Conservation (phyloP, 805 yeast genomes). For the Alloascoidea africana region DNA sequence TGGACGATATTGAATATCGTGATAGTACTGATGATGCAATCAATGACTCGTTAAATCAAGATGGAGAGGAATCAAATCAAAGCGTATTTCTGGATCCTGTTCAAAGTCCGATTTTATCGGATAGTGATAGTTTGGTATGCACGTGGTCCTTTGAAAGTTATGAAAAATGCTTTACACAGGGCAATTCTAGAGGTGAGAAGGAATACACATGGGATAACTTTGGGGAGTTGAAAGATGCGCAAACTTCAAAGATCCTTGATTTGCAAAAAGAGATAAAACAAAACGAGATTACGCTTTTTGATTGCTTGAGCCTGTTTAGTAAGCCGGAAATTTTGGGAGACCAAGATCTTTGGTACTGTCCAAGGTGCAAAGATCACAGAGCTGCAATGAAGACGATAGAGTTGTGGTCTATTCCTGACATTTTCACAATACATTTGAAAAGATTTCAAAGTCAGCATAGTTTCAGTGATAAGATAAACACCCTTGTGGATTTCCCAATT, state of each 20-base stretch:
- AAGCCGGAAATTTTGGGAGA: constrained; percentile 76
- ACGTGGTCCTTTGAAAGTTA: no score
- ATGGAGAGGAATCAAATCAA: no score
- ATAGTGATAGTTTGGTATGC: no score
- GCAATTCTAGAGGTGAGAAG: no score
- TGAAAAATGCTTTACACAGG: no score
- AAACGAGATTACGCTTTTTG: constrained; percentile 40
- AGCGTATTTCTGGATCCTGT: no score
- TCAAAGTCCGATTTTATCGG: no score
- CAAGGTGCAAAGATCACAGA: constrained; percentile 73
- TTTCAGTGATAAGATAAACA: constrained; percentile 81
- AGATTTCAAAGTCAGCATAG: constrained; percentile 76
- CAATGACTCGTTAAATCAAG: no score
- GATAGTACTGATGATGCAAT: no score
- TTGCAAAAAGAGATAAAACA: constrained; percentile 16
- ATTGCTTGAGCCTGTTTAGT: constrained; percentile 63
- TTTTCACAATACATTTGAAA: constrained; percentile 78
- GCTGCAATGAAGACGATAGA: constrained; percentile 86
- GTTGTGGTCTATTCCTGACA: constrained; percentile 89
- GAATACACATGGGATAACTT: no score
- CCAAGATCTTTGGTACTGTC: constrained; percentile 90
- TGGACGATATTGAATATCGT: no score
- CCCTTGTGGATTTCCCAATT: constrained; percentile 75
- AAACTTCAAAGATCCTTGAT: constrained; percentile 8
- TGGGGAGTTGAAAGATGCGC: background rate